Evolutionary conservation across 768 basidiomycete species (phyloP).

Genomic region (Coprinellus micaceus): DNA sequence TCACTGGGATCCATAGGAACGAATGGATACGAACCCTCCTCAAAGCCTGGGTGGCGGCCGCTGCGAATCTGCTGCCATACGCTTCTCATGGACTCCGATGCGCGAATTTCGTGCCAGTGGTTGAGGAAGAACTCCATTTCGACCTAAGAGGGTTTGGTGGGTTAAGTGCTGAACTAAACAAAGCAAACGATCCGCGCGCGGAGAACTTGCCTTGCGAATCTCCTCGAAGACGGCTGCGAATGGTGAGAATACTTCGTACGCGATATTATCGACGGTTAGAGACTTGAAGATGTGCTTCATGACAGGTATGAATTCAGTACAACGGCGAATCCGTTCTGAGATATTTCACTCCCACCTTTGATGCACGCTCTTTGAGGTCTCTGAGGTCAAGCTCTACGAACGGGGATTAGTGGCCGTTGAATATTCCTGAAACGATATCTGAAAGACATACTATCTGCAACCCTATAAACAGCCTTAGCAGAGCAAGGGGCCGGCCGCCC

Average conservation of each 20-base stretch:
- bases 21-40: slow-evolving; percentile 53
- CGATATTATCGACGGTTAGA: slow-evolving; percentile 75
- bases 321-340: background rate
- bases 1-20: background rate
- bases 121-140: slow-evolving; percentile 76
- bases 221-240: slow-evolving; percentile 82
- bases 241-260: slow-evolving; percentile 81
- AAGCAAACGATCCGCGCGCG: too few relatives aligned
- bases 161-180: background rate
- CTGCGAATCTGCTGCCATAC: slow-evolving; percentile 84
- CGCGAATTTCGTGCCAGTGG: slow-evolving; percentile 79
- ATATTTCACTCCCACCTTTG: slow-evolving; percentile 30
- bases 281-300: slow-evolving; percentile 72
- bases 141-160: slow-evolving; percentile 27
- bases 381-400: slow-evolving; percentile 61
- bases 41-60: slow-evolving; percentile 83
- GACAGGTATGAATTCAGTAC: background rate
- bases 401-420: background rate
- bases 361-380: slow-evolving; percentile 73
- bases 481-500: slow-evolving; percentile 68
- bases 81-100: slow-evolving; percentile 77
- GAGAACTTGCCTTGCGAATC: slow-evolving; percentile 58
- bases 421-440: background rate
- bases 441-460: slow-evolving; percentile 68
- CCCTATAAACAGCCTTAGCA: slow-evolving; percentile 78